Percentiles rank a stretch among this genome's conserved stretches.
These are phyloP conservation scores for Boletellus ananas DNA, from an alignment of 768 basidiomycete genomes.

Conservation along the genomic window DNA sequence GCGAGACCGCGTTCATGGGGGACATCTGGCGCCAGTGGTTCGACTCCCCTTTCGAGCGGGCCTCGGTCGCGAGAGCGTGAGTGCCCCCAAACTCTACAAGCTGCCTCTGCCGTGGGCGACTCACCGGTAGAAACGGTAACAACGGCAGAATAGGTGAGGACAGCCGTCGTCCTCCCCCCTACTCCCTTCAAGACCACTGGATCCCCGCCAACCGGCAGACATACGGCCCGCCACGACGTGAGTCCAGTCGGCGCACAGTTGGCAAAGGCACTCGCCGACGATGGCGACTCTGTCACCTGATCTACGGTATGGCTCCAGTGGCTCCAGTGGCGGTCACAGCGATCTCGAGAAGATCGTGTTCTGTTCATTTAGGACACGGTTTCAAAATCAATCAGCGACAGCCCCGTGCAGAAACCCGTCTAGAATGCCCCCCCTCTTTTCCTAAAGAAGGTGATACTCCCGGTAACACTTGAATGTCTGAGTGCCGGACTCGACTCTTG, in stretches of 20 bases:
- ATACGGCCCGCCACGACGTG: conserved; percentile 24
- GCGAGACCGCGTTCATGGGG: conserved; percentile 17
- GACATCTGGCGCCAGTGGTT: conserved; percentile 20
- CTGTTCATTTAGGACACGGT: too few relatives aligned
- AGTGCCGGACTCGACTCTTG: too few relatives aligned
- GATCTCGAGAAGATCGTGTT: too few relatives aligned
- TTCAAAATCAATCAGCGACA: too few relatives aligned
- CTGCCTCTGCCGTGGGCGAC: too few relatives aligned
- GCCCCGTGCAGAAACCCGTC: too few relatives aligned
- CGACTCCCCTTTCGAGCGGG: too few relatives aligned
- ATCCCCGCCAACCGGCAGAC: conserved; percentile 10
- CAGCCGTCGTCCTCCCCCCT: conserved; percentile 4
- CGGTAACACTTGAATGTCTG: too few relatives aligned
- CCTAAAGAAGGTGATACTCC: too few relatives aligned
- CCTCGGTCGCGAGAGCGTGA: conserved; percentile 18
- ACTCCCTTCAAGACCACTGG: conserved; percentile 13
- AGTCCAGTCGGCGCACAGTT: conserved; percentile 20
- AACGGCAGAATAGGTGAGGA: conserved; percentile 22
- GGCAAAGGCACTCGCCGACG: conserved; percentile 21
- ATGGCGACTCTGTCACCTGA: not conserved
- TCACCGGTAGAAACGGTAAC: not conserved
- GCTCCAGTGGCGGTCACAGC: too few relatives aligned
- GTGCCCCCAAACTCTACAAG: not conserved
- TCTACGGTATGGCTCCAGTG: too few relatives aligned
- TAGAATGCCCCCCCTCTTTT: too few relatives aligned